Evolutionary conservation across 257 asterid species (phyloP).

Genomic region (Striga asiatica): DNA sequence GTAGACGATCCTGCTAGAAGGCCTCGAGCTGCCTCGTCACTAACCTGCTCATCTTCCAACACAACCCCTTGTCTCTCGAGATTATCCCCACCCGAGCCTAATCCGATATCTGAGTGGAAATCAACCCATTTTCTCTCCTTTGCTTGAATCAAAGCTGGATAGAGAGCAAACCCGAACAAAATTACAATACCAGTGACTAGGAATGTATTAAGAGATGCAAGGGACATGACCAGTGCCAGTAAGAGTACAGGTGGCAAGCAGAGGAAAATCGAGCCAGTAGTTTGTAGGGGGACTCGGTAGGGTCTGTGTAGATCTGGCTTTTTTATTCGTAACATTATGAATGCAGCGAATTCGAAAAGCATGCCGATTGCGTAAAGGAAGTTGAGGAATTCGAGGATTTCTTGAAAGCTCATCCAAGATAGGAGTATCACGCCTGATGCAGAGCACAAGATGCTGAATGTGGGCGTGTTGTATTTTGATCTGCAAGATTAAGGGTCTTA

Average conservation of each 20-base stretch:
- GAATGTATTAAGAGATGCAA: slow-evolving; percentile 58
- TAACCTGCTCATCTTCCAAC: slow-evolving; percentile 13
- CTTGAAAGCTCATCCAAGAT: slow-evolving; percentile 97
- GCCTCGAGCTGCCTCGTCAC: slow-evolving; percentile 23
- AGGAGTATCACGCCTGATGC: slow-evolving; percentile 73
- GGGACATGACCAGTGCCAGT: slow-evolving; percentile 77
- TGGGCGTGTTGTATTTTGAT: slow-evolving; percentile 86
- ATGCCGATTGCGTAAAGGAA: slow-evolving; percentile 83
- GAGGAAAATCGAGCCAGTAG: slow-evolving; percentile 52
- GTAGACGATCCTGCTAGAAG: slow-evolving; percentile 8
- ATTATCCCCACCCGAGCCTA: slow-evolving; percentile 16
- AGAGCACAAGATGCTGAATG: slow-evolving; percentile 80
- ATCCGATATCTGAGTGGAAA: slow-evolving; percentile 20
- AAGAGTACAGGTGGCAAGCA: slow-evolving; percentile 67
- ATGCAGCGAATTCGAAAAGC: slow-evolving; percentile 90
- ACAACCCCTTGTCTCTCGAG: slow-evolving; percentile 18
- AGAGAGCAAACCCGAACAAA: slow-evolving; percentile 40
- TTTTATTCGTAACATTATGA: slow-evolving; percentile 53
- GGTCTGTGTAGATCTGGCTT: slow-evolving; percentile 84
- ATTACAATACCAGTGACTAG: slow-evolving; percentile 55
- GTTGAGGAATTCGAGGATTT: slow-evolving; percentile 82
- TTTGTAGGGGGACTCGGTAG: slow-evolving; percentile 62
- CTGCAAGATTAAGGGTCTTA: slow-evolving; percentile 22
- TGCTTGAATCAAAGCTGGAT: slow-evolving; percentile 37
- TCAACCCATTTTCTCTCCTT: slow-evolving; percentile 41